Conservation (phyloP, 78 protist genomes). For the Goniomonas avonlea region DNA sequence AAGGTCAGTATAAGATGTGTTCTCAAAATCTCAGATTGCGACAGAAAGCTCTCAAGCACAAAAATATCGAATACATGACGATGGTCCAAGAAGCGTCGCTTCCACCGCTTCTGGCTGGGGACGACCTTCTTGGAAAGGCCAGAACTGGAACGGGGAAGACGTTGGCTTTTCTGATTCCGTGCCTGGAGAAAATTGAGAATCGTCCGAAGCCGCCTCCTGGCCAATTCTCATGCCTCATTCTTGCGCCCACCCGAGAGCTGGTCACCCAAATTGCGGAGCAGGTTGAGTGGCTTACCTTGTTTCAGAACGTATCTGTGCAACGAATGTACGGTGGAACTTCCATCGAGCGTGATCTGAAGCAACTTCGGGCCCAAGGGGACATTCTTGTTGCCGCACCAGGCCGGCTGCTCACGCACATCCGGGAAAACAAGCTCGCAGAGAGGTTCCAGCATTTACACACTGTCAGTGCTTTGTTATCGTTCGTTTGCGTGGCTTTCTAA, state of each 20-base stretch:
- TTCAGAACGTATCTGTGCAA: too few relatives aligned
- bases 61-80: background rate
- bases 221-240: background rate
- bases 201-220: too few relatives aligned
- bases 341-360: too few relatives aligned
- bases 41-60: background rate
- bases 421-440: background rate
- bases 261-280: background rate
- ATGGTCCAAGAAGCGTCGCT: background rate
- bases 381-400: background rate
- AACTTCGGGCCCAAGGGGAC: too few relatives aligned
- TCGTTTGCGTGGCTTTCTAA: background rate
- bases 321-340: background rate
- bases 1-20: too few relatives aligned
- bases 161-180: background rate
- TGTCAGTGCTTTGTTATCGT: too few relatives aligned
- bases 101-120: background rate
- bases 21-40: too few relatives aligned
- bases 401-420: background rate
- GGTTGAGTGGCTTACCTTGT: too few relatives aligned
- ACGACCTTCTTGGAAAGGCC: slow-evolving; percentile 1
- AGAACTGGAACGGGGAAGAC: slow-evolving; percentile 2
- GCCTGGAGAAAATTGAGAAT: background rate
- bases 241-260: background rate
- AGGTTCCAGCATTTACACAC: too few relatives aligned